These are phyloP conservation scores for Beauveria varroae DNA, from an alignment of 2,329 filamentous ascomycete species.

Conservation along the genomic window DNA sequence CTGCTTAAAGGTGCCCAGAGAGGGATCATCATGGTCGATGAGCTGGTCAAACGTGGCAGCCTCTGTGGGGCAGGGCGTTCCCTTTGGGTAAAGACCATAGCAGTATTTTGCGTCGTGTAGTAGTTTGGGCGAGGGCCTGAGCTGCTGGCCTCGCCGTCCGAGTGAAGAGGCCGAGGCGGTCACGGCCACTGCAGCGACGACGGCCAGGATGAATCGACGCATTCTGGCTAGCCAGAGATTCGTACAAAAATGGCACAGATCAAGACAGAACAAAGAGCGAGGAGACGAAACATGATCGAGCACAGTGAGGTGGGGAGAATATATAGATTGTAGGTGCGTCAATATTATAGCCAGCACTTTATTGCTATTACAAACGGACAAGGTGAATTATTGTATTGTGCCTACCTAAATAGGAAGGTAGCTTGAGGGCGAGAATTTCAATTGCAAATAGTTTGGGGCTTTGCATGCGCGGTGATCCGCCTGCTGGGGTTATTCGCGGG, in stretches of 20 bases:
- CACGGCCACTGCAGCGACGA: not conserved
- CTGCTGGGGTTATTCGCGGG: too few relatives aligned
- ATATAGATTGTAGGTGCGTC: not conserved
- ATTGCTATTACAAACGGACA: not conserved
- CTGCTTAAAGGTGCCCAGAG: slow-evolving; percentile 53
- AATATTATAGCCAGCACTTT: not conserved
- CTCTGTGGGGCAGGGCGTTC: not conserved
- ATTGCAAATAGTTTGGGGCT: not conserved
- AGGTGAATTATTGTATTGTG: not conserved
- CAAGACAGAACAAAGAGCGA: too few relatives aligned
- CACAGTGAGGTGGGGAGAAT: not conserved
- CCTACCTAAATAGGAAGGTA: not conserved
- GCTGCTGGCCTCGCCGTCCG: not conserved
- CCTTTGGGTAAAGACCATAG: not conserved
- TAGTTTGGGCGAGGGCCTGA: not conserved
- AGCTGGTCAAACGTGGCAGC: slow-evolving; percentile 41
- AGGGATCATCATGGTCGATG: slow-evolving; percentile 50
- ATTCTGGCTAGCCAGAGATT: not conserved
- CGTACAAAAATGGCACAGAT: not conserved
- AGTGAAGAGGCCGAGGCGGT: not conserved
- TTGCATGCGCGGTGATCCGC: too few relatives aligned
- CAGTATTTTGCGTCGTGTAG: not conserved
- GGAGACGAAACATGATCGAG: not conserved
- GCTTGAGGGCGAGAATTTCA: not conserved
- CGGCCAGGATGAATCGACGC: not conserved